Percentiles rank a stretch among this genome's conserved stretches.
These are phyloP conservation scores for Ustilago trichophora DNA, from an alignment of 1,284 basidiomycete species.

Conservation along the genomic window DNA sequence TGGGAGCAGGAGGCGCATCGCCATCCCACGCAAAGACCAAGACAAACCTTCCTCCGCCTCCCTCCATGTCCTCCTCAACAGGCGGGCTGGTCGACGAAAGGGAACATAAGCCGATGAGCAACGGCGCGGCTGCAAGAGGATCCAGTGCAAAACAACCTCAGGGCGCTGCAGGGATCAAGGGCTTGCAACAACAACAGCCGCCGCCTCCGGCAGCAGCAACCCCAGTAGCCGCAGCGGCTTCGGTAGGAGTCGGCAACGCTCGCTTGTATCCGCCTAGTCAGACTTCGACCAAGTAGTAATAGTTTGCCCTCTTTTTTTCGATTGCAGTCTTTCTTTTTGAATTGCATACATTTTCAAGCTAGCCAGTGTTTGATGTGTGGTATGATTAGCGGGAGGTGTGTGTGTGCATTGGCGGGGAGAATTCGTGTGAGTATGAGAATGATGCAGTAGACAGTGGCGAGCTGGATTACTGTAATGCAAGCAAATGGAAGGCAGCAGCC, in stretches of 20 bases:
- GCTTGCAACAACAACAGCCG: too few relatives aligned
- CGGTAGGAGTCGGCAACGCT: constrained; percentile 20
- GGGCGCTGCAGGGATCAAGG: too few relatives aligned
- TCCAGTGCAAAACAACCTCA: too few relatives aligned
- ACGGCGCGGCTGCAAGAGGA: constrained; percentile 13
- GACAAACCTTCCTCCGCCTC: constrained; percentile 32
- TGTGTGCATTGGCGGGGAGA: too few relatives aligned
- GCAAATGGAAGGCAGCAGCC: too few relatives aligned
- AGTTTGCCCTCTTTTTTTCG: background rate
- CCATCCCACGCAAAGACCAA: constrained; percentile 8
- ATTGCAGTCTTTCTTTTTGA: too few relatives aligned
- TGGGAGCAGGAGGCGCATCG: background rate
- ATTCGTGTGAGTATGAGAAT: too few relatives aligned
- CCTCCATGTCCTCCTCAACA: constrained; percentile 12
- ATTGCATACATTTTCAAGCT: too few relatives aligned
- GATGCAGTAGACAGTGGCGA: too few relatives aligned
- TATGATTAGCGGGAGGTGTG: too few relatives aligned
- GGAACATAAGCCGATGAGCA: constrained; percentile 13
- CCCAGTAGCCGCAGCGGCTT: constrained; percentile 24
- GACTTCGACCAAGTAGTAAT: constrained; percentile 4
- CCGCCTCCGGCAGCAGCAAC: constrained; percentile 24
- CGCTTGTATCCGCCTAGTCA: constrained; percentile 24
- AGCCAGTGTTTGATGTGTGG: too few relatives aligned
- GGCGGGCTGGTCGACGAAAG: constrained; percentile 10
- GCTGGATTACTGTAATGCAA: too few relatives aligned